phyloP scores from a whole-genome alignment of 2,329 filamentous ascomycete genomes.

The Sclerotinia subarctica region DNA sequence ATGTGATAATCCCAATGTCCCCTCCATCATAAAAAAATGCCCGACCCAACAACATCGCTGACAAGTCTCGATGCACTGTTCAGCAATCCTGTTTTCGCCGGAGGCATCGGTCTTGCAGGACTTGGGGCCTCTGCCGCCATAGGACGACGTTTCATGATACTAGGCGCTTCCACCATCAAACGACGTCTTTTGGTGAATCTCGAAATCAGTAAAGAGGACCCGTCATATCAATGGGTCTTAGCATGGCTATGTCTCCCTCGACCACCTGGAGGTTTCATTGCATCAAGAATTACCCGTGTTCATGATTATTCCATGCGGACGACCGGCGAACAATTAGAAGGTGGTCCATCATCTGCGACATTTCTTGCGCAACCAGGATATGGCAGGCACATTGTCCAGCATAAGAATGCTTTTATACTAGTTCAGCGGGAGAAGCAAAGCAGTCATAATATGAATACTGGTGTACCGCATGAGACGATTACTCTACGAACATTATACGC shows the following conservation, averaged over 20 bases:
- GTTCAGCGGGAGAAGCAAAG: conserved; percentile 83
- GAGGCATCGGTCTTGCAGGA: conserved; percentile 86
- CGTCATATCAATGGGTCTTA: conserved; percentile 90
- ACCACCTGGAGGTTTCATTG: conserved; percentile 46
- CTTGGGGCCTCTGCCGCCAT: conserved; percentile 79
- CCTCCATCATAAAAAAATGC: conserved; percentile 6
- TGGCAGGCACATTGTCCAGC: conserved; percentile 82
- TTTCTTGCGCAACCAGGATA: conserved; percentile 91
- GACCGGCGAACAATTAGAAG: conserved; percentile 60
- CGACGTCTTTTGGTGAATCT: conserved; percentile 89
- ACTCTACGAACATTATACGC: conserved; percentile 89
- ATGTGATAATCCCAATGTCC: not conserved
- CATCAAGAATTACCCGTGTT: conserved; percentile 56
- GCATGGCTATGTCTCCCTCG: conserved; percentile 90
- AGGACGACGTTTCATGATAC: conserved; percentile 71
- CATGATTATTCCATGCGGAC: conserved; percentile 59
- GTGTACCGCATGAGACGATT: conserved; percentile 90
- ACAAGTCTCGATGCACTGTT: conserved; percentile 57
- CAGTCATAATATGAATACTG: conserved; percentile 76
- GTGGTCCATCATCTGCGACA: conserved; percentile 66
- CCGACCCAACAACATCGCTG: conserved; percentile 25
- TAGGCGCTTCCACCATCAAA: conserved; percentile 70
- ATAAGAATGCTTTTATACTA: conserved; percentile 80
- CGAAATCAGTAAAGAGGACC: conserved; percentile 91
- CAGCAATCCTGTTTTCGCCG: conserved; percentile 61